Evolutionary conservation across 164 flowering plant species (phyloP), one percentile per base, ranked within the genome.

Genomic region (Dillenia suffruticosa): DNA sequence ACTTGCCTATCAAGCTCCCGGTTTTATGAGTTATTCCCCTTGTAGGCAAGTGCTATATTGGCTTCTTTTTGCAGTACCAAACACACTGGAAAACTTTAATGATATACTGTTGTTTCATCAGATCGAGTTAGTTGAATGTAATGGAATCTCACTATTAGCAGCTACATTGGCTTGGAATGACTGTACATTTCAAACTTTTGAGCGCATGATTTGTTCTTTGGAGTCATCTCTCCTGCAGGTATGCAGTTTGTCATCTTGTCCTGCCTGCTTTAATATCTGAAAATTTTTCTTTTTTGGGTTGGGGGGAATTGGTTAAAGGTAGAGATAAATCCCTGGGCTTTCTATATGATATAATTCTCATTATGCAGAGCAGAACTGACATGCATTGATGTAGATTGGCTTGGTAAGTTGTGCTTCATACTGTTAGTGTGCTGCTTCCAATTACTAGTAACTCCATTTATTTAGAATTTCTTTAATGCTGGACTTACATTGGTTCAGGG

Each of bases 121-220:
- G 97, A 76, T 94, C 71, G 97, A 89, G 76, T 74, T 91, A 70
- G 79, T 77, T 73, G 99, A 94, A 66, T 64, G 64, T 61, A 84
- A 74, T 49, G 80, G 75, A 26, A 26, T 5, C 32, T 81, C 86
- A 65, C 67, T 79, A 54, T 69, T 94, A 56, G 71, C 86, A n/a
- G 90, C 80, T 59, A 89, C 91, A 61, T 58, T 94, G 71, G 97
- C 84, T n/a, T 94, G 99, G 99, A 70, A 70, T 79, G 86, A 76
- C 19, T 71, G 73, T 70, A 69, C 70, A 45, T 61, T 51, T 47
- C 69, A 70, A 56, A 51, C 75, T 24, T 84, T 89, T 66, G 74
- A 73, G 62, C 83, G 83, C 54, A 89, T 95, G 8, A 43, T 91
- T 63, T 59, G 55, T 64, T 74, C 79, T 47, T 71, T 66, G 57